Base-by-base conservation (phyloP, 176 grass and related monocot species). In the Bothriochloa decipiens region DNA sequence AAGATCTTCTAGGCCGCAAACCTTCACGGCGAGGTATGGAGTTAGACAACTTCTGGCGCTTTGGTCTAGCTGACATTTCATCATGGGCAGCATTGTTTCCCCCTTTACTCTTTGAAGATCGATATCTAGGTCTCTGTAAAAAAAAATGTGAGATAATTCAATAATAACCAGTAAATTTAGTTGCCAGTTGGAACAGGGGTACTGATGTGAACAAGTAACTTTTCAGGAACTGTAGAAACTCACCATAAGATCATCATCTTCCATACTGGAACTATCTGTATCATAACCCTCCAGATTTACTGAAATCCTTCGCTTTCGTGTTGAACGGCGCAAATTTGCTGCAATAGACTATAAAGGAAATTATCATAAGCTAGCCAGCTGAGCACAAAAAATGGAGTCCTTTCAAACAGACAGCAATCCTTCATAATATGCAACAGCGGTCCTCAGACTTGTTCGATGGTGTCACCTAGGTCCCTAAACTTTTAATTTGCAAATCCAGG, bases 191-290 rank as follows among this genome's bases (percentile, higher is more conserved):
- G 15, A 27, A 23, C 75, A 60, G 76, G 36, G 25, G 41, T 80
- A 83, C 49, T 78, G 62, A 33, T 68, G 33, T 62, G 69, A 52
- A 77, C 26, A 6, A 64, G 27, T 72, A 66, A 46, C 75, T 66
- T 79, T 70, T 78, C 2, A 76, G 70, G 7, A 69, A 78, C 74
- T 60, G 37, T 66, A 84, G 69, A 70, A 83, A 87, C 79, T 89
- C 75, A 98, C 95, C 95, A 98, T 98, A 88, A 98, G 89, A 76
- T 97, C 95, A 87, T 94, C 91, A 98, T 98, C 96, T 90, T 92
- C 93, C 35, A 90, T 93, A 79, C 91, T 91, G 32, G 96, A 98
- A 80, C 91, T 95, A 87, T 98, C 91, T 57, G 91, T 90, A 45
- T 87, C 90, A 79, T 95, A 98, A 32, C 89, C 96, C 79, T 95